phyloP scores from a whole-genome alignment of 73 alveolate species.

The Tetrahymena malaccensis region DNA sequence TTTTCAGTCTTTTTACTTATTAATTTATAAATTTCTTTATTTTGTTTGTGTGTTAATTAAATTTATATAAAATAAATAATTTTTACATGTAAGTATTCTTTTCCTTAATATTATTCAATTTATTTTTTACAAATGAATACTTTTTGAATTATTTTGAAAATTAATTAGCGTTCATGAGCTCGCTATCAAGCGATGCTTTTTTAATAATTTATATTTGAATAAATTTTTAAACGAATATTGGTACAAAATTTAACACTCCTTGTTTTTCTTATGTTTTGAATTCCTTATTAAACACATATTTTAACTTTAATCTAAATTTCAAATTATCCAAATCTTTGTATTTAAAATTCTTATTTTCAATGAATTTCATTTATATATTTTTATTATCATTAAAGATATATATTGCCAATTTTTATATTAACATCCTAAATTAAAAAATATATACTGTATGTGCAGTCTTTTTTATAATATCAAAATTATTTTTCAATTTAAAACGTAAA shows the following conservation, averaged over 20 bases:
- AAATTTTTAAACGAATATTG: neutral
- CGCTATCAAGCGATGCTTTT: neutral
- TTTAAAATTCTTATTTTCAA: neutral
- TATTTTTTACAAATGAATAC: neutral
- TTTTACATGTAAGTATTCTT: neutral
- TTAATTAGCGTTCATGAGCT: neutral
- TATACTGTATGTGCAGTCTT: too few relatives aligned
- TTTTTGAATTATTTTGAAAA: neutral
- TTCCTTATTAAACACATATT: neutral
- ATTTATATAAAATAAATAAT: too few relatives aligned
- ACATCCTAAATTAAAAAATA: too few relatives aligned
- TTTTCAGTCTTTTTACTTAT: neutral
- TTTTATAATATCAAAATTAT: too few relatives aligned
- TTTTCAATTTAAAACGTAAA: too few relatives aligned
- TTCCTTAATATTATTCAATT: neutral
- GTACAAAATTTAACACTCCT: neutral
- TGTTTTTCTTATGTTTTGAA: neutral
- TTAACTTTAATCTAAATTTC: neutral
- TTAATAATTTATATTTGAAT: too few relatives aligned
- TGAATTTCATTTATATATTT: too few relatives aligned
- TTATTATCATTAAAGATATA: neutral
- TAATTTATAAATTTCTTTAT: neutral
- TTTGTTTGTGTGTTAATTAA: neutral
- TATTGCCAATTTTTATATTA: too few relatives aligned
- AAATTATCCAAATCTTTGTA: neutral